Evolutionary conservation across 441 rosid species (phyloP).

Genomic region (Croton laevigatus): DNA sequence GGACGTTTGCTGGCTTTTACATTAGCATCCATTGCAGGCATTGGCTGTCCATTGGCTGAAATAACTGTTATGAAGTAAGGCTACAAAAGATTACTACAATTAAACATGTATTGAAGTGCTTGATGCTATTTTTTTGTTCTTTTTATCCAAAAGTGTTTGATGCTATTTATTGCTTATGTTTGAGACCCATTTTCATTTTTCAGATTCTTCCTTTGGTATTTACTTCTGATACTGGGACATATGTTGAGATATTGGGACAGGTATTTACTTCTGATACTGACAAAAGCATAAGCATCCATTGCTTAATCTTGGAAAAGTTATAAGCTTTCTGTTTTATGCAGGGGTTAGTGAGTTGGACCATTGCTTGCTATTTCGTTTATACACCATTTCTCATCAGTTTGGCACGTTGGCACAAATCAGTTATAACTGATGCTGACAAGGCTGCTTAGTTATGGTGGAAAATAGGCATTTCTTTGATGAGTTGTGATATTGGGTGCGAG

Average conservation of each 20-base stretch:
- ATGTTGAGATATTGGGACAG: slow-evolving; percentile 64
- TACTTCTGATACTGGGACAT: not conserved
- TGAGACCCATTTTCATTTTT: slow-evolving; percentile 33
- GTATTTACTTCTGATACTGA: slow-evolving; percentile 27
- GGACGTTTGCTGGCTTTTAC: slow-evolving; percentile 67
- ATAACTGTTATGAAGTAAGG: slow-evolving; percentile 77
- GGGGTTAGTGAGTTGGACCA: slow-evolving; percentile 74
- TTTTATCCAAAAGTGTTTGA: slow-evolving; percentile 69
- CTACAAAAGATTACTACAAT: not conserved
- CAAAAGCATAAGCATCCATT: not conserved
- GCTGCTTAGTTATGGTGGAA: slow-evolving; percentile 20
- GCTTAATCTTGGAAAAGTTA: slow-evolving; percentile 1
- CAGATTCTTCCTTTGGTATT: slow-evolving; percentile 76
- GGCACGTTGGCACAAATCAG: slow-evolving; percentile 58
- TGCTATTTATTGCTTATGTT: slow-evolving; percentile 27
- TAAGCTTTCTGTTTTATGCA: slow-evolving; percentile 21
- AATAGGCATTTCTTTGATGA: not conserved
- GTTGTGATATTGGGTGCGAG: no score
- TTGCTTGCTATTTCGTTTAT: slow-evolving; percentile 74
- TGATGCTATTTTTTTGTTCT: slow-evolving; percentile 46
- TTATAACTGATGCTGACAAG: slow-evolving; percentile 25
- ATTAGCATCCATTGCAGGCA: slow-evolving; percentile 59
- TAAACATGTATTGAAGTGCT: not conserved
- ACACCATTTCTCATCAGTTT: slow-evolving; percentile 59
- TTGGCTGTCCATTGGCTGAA: slow-evolving; percentile 72